Evolutionary conservation across 1,139 yeast genomes (phyloP).

Genomic region (Geotrichum europaeum): DNA sequence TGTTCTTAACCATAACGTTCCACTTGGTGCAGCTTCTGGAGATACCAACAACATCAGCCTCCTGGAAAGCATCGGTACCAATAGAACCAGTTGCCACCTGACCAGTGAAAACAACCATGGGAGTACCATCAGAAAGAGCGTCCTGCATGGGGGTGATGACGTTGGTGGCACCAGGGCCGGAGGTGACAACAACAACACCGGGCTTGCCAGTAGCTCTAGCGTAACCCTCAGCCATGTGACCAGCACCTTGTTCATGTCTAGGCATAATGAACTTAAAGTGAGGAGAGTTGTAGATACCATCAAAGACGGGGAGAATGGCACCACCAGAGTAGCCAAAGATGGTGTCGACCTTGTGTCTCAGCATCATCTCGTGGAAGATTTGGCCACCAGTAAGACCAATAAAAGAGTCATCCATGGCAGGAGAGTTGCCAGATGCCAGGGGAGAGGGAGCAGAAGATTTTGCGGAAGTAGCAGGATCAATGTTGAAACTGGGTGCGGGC

Average conservation of each 20-base stretch:
- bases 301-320: slow-evolving; percentile 95
- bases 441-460: slow-evolving; percentile 5
- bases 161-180: slow-evolving; percentile 98
- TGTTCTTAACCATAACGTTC: slow-evolving; percentile 97
- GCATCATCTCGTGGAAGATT: slow-evolving; percentile 98
- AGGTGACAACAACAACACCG: slow-evolving; percentile 96
- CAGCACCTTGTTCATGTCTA: slow-evolving; percentile 98
- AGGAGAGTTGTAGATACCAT: slow-evolving; percentile 89
- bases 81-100: slow-evolving; percentile 94
- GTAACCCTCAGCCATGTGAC: slow-evolving; percentile 99
- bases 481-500: slow-evolving; percentile 49
- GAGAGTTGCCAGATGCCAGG: slow-evolving; percentile 8
- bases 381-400: slow-evolving; percentile 97
- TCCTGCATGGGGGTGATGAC: slow-evolving; percentile 97
- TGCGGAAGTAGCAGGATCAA: slow-evolving; percentile 21
- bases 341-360: slow-evolving; percentile 90
- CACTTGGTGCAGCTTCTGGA: slow-evolving; percentile 97
- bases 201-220: slow-evolving; percentile 94
- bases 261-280: slow-evolving; percentile 88
- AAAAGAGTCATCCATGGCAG: slow-evolving; percentile 39
- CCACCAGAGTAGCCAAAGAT: slow-evolving; percentile 97
- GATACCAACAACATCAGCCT: slow-evolving; percentile 95
- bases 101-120: slow-evolving; percentile 95
- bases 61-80: slow-evolving; percentile 98
- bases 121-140: slow-evolving; percentile 95